Evolutionary conservation across 2,329 filamentous ascomycete genomes (phyloP), one percentile per base, ranked within the genome.

Genomic region (Lanzia echinophila): DNA sequence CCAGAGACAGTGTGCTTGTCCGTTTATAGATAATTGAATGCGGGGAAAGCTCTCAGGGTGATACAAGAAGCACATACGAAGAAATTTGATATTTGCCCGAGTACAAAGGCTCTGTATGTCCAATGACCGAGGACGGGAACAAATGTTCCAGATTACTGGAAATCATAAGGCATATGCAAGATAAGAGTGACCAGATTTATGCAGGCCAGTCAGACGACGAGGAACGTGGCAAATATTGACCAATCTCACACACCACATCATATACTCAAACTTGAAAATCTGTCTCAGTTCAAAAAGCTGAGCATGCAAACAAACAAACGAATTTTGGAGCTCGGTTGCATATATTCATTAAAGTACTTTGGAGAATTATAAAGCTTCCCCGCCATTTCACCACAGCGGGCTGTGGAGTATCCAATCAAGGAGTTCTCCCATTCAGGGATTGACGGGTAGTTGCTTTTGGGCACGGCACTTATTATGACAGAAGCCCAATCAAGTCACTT

Each of bases 181-280:
- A 47, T 32, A 32, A 28, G 17, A 51, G 39, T 34, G 17, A 34
- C 42, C 45, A 33, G 20, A 34, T 2, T 50, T 17, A 11, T 24
- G 3, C n/a, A 13, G 7, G 13, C 20, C 13, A 45, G 43, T 20
- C 55, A 39, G 33, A 42, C 15, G 19, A 17, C 33, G 36, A 50
- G 50, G 36, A 50, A 59, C 56, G 47, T 63, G 56, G 55, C 60
- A 59, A 48, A 54, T 56, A 47, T 52, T 53, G 24, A 56, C n/a
- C 38, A 58, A 17, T 57, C 56, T 34, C 42, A 49, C 50, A 24
- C 50, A 56, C 54, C 60, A 50, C 50, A 58, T 39, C 56, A 56
- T 34, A 28, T 8, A 28, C 19, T 36, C 11, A 19, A 36, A 11
- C 22, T 15, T 42, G 10, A 22, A n/a, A 48, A 33, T 44, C 22